Evolutionary conservation across 192 early-diverging fungal genomes (phyloP), one percentile per base, ranked within the genome.

Genomic region (Gamsiella multidivaricata): DNA sequence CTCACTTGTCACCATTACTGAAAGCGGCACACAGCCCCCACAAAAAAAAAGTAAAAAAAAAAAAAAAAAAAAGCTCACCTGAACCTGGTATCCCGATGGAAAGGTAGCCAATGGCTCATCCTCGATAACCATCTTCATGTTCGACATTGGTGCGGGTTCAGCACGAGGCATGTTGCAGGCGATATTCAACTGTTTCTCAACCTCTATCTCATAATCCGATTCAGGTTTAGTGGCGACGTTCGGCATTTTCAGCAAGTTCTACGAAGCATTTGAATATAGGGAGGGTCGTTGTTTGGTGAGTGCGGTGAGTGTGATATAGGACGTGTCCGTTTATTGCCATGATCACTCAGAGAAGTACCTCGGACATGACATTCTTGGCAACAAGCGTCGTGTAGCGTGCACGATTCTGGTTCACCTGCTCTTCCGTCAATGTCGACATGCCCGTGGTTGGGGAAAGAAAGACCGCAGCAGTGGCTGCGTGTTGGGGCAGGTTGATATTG

Each of bases 211-310:
- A 1, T 75, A 56, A 1, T 25, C 25, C 0, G 50, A 66, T 1
- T 20, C 64, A 36, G 71, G 71, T 39, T 75, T 75, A n/a, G 71
- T 75, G 33, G 64, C 71, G 25, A 75, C 22, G 41, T 61, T 75
- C 10, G 71, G 71, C 71, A 75, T 65, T 33, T 66, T 75, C 46
- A 75, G 18, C 17, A 75, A n/a, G 3, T 61, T 54, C 70, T 73
- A 41, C 22, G 17, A n/a, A n/a, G n/a, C n/a, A 2, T 29, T 7
- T 9, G 8, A 26, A 61, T 47, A 23, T 11, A 45, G 29, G 10
- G 25, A 3, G 29, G 37, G 37, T 9, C 5, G 5, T 5, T 39
- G 37, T 39, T 39, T 39, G 37, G 12, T 39, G 9, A 25, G 28
- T 11, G 7, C 9, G 34, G 17, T 45, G 33, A 23, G 22, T 52